Evolutionary conservation across 2,329 filamentous ascomycete species (phyloP).

Genomic region (Neoarthrinium moseri): DNA sequence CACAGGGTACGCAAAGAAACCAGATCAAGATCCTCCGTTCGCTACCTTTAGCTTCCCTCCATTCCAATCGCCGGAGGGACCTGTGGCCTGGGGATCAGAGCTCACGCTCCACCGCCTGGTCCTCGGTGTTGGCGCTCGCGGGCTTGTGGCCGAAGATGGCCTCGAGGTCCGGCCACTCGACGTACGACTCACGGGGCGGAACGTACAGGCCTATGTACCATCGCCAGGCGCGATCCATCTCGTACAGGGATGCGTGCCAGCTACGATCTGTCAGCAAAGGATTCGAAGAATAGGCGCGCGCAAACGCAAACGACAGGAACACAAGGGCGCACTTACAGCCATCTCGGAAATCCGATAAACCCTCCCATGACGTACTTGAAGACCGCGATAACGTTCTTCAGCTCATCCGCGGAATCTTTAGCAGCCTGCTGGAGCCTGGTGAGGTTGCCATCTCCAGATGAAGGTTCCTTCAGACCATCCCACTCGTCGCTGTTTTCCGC

Average conservation of each 20-base stretch:
- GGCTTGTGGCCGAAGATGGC: constrained; percentile 26
- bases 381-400: constrained; percentile 60
- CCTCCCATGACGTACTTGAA: constrained; percentile 65
- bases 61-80: too few relatives aligned
- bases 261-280: too few relatives aligned
- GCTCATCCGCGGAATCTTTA: constrained; percentile 67
- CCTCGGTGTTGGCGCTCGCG: not conserved
- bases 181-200: constrained; percentile 44
- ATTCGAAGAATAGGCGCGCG: too few relatives aligned
- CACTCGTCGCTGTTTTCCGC: constrained; percentile 34
- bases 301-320: constrained; percentile 1
- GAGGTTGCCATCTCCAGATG: too few relatives aligned
- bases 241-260: constrained; percentile 41
- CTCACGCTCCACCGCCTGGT: not conserved
- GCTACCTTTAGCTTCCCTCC: too few relatives aligned
- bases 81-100: too few relatives aligned
- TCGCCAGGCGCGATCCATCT: constrained; percentile 46
- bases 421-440: too few relatives aligned
- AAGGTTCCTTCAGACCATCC: too few relatives aligned
- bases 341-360: constrained; percentile 69
- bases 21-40: too few relatives aligned
- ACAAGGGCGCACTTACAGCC: constrained; percentile 63
- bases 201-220: constrained; percentile 54
- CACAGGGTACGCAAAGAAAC: too few relatives aligned
- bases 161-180: constrained; percentile 43